phyloP scores from a whole-genome alignment of 2,329 filamentous ascomycete genomes.

The Cladosporium sp. region DNA sequence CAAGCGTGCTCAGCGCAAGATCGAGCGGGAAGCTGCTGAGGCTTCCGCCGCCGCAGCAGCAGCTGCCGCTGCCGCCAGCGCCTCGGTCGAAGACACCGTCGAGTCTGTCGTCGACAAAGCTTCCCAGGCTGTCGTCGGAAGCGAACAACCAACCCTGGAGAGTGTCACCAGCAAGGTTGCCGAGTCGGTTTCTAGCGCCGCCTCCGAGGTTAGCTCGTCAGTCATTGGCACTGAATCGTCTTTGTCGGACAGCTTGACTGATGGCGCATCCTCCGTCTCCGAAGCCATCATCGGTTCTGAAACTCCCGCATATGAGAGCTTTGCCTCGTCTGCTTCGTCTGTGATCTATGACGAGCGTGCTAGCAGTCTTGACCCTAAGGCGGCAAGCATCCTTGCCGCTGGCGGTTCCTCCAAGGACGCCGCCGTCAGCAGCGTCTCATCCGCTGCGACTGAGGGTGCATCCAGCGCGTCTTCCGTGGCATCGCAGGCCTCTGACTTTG shows the following conservation, averaged over 20 bases:
- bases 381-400: conserved; percentile 32
- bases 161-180: conserved; percentile 16
- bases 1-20: conserved; percentile 34
- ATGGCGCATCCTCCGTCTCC: conserved; percentile 16
- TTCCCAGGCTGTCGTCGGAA: conserved; percentile 31
- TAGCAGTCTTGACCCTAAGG: conserved; percentile 20
- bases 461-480: conserved; percentile 24
- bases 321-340: conserved; percentile 18
- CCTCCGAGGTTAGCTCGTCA: conserved; percentile 11
- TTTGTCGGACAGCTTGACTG: conserved; percentile 5
- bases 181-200: conserved; percentile 16
- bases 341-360: neutral
- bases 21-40: conserved; percentile 32
- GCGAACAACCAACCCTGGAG: conserved; percentile 14
- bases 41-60: conserved; percentile 29
- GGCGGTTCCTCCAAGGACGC: conserved; percentile 29
- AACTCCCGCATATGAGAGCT: conserved; percentile 21
- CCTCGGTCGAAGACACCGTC: conserved; percentile 31
- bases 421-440: conserved; percentile 18
- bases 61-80: conserved; percentile 30
- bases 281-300: conserved; percentile 20
- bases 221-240: conserved; percentile 13
- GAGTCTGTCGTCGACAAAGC: conserved; percentile 44
- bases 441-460: conserved; percentile 17
- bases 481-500: conserved; percentile 23